phyloP scores from a whole-genome alignment of 192 early-diverging fungal genomes.

The Linnemannia zychae region DNA sequence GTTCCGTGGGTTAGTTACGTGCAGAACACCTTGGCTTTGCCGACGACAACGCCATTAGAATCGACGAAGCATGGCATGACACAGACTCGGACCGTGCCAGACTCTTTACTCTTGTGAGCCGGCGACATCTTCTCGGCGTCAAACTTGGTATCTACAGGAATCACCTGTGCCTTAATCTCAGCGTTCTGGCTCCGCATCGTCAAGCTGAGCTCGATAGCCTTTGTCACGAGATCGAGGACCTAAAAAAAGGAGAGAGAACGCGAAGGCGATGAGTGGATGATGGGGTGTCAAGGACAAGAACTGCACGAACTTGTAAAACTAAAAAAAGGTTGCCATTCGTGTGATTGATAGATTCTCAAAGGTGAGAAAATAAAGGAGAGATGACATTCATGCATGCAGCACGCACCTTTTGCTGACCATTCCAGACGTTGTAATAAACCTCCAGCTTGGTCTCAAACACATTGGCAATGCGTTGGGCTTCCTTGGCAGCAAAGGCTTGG shows the following conservation, averaged over 20 bases:
- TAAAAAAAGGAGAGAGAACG: slow-evolving; percentile 2
- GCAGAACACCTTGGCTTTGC: slow-evolving; percentile 57
- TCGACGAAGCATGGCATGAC: slow-evolving; percentile 55
- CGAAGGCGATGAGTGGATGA: neutral
- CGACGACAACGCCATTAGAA: slow-evolving; percentile 46
- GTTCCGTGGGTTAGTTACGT: neutral
- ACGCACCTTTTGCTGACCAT: slow-evolving; percentile 50
- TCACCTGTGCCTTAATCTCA: slow-evolving; percentile 42
- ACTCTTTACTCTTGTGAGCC: slow-evolving; percentile 57
- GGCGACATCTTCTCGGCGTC: slow-evolving; percentile 43
- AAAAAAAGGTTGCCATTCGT: neutral
- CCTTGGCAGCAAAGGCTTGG: slow-evolving; percentile 30
- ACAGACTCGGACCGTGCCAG: slow-evolving; percentile 49
- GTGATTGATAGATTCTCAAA: neutral
- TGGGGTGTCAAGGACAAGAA: neutral
- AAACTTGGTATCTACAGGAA: slow-evolving; percentile 29
- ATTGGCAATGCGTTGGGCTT: slow-evolving; percentile 38
- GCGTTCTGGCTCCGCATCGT: slow-evolving; percentile 61
- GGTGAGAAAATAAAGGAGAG: neutral
- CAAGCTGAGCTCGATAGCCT: slow-evolving; percentile 57
- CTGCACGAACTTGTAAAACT: neutral
- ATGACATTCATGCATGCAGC: neutral
- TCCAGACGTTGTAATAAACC: slow-evolving; percentile 48
- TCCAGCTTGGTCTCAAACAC: slow-evolving; percentile 44
- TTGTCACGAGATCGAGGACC: slow-evolving; percentile 53